phyloP scores from a whole-genome alignment of 83 land plant species.

The Larix sibirica region DNA sequence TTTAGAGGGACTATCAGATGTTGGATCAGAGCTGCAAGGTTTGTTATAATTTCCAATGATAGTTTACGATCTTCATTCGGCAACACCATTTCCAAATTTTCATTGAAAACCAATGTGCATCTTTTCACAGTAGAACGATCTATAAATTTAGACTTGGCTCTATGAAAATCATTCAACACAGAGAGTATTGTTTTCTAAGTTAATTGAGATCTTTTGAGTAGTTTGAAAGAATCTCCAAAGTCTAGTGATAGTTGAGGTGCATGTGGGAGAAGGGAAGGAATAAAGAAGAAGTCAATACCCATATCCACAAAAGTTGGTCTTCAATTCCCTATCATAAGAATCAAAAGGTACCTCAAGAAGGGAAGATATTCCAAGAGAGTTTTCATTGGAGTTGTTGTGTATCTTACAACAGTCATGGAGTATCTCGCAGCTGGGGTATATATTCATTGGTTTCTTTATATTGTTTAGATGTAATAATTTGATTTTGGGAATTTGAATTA shows the following conservation, averaged over 20 bases:
- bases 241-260: too few species aligned
- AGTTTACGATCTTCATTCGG: too few species aligned
- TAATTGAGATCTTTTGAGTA: too few species aligned
- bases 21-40: slow-evolving; percentile 91
- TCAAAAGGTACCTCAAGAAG: not conserved
- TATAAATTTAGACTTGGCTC: not conserved
- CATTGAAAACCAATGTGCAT: too few species aligned
- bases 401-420: too few species aligned
- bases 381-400: not conserved
- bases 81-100: too few species aligned
- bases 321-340: not conserved
- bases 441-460: too few species aligned
- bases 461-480: too few species aligned
- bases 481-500: not conserved
- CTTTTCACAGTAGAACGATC: too few species aligned
- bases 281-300: not conserved
- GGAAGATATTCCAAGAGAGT: slow-evolving; percentile 9
- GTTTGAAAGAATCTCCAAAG: not conserved
- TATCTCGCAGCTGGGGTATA: not conserved
- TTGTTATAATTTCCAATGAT: slow-evolving; percentile 60
- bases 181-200: too few species aligned
- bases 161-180: not conserved
- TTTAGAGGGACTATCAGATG: slow-evolving; percentile 96
- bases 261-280: slow-evolving; percentile 3
- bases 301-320: not conserved